Conservation (phyloP, 208 protist species). For the Wallacemonas sp. region DNA sequence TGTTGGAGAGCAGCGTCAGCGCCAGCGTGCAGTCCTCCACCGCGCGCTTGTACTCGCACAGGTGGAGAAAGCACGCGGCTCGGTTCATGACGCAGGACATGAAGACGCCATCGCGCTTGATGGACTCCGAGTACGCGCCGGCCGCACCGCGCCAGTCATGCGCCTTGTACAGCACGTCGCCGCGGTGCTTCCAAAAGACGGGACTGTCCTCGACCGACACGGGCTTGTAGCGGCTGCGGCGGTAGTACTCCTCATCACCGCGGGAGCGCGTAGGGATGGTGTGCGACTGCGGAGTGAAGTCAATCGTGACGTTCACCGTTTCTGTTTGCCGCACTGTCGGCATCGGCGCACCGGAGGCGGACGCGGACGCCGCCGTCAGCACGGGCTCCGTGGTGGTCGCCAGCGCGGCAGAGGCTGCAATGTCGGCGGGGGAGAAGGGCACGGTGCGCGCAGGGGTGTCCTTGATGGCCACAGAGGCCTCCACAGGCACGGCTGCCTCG, state of each 20-base stretch:
- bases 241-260: constrained; percentile 93
- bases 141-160: constrained; percentile 77
- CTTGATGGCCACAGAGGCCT: too few species aligned
- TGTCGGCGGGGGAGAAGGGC: too few species aligned
- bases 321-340: constrained; percentile 63
- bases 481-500: too few species aligned
- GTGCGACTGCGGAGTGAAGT: constrained; percentile 86
- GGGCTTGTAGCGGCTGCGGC: constrained; percentile 91
- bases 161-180: constrained; percentile 76
- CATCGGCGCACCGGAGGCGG: neutral
- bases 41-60: constrained; percentile 75
- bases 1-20: constrained; percentile 89
- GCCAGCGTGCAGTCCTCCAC: constrained; percentile 90
- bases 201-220: constrained; percentile 90
- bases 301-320: constrained; percentile 77
- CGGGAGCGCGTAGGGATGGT: constrained; percentile 84
- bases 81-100: constrained; percentile 90
- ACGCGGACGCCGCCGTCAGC: constrained; percentile 14
- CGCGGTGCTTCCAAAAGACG: constrained; percentile 93
- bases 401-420: neutral
- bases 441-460: too few species aligned
- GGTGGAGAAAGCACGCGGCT: constrained; percentile 80
- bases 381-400: constrained; percentile 6
- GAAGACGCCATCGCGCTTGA: constrained; percentile 93
- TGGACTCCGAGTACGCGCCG: constrained; percentile 89